Base-by-base conservation (phyloP, 345 rosid genomes). In the Anacardium occidentale region DNA sequence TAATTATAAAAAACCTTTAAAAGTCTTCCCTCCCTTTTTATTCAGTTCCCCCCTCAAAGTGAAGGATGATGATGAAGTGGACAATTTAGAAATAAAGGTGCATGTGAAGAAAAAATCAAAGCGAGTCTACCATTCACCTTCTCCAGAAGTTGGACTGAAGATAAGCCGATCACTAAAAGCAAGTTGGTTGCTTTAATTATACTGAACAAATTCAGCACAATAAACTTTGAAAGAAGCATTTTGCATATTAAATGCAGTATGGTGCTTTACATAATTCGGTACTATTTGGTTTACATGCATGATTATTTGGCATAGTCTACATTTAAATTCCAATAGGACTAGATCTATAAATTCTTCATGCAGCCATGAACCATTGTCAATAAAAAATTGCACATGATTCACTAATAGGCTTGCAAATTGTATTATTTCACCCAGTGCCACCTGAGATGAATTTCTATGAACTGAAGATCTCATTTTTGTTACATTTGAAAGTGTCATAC, bases 91-190 rank as follows among this genome's bases (percentile, higher is more conserved):
- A 32, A 82, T 91, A 56, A 83, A 85, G 75, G 83, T 91, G 75
- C 81, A 80, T 53, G 73, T 26, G 71, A 88, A 82, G 81, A 81
- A 76, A 72, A 91, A 87, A 68, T 85, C 97, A 5, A 91, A 85
- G 77, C 92, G 94, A 24, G 74, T 87, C 29, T 91, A 91, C 78
- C 89, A 80, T 75, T 87, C 97, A 56, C 85, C 79, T 2, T 42
- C 87, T 81, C 94, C 97, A 78, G 94, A 91, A 89, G 92, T 91
- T 77, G 91, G 97, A 77, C 73, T 81, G 80, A 91, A 91, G 84
- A 91, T 89, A 62, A 91, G 97, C 77, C 85, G 87, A 37, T 81
- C 97, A 37, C 80, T 91, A 17, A 91, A 87, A 86, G 97, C 85
- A 68, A 77, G 90, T 87, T 79, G 52, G 76, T 67, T 69, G 68